phyloP scores from a whole-genome alignment of 140 eudicot genomes.

The Cichorium intybus region DNA sequence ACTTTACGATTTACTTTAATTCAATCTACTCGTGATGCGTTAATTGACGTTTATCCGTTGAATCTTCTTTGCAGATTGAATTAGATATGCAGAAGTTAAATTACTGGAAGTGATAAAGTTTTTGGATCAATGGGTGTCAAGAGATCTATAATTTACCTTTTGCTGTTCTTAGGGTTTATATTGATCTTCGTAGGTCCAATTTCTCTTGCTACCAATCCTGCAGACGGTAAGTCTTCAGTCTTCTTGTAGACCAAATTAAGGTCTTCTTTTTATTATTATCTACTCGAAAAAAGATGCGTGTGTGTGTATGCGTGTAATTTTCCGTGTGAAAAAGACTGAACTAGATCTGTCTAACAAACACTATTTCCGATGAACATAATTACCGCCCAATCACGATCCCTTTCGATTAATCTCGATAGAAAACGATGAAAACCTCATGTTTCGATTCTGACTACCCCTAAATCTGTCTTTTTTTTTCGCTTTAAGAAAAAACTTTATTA shows the following conservation, averaged over 20 bases:
- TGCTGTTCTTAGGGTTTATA: constrained; percentile 38
- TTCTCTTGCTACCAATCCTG: constrained; percentile 61
- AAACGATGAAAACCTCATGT: background rate
- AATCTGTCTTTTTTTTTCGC: background rate
- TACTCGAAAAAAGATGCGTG: background rate
- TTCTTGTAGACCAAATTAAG: background rate
- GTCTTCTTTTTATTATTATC: constrained; percentile 1
- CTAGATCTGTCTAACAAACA: constrained; percentile 25
- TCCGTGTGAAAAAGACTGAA: constrained; percentile 22
- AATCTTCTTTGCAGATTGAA: constrained; percentile 28
- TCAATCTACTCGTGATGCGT: background rate
- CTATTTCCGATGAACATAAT: constrained; percentile 8
- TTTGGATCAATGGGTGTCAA: constrained; percentile 36
- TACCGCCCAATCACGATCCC: constrained; percentile 1
- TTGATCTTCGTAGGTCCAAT: constrained; percentile 29
- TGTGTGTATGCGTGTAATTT: background rate
- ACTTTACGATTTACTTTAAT: background rate
- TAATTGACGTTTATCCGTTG: background rate
- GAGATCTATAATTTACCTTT: constrained; percentile 40
- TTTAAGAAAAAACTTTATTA: background rate
- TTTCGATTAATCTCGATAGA: background rate
- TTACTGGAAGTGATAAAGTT: constrained; percentile 8
- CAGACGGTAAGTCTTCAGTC: constrained; percentile 58
- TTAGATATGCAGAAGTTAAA: constrained; percentile 24
- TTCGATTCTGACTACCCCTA: background rate